Evolutionary conservation across 768 basidiomycete species (phyloP).

Genomic region (Phaeotremella fagi): DNA sequence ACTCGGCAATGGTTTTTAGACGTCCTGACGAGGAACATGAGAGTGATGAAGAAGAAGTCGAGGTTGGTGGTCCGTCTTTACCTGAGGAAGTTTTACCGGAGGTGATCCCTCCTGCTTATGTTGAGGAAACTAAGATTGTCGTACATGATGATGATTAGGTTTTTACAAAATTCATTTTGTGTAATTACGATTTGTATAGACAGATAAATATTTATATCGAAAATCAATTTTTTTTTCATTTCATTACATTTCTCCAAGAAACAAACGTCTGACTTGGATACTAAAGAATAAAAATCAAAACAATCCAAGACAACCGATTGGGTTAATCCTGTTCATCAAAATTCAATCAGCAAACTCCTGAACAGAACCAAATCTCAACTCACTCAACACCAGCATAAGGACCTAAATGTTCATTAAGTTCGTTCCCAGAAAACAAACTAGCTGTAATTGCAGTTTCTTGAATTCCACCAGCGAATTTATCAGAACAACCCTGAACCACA

Average conservation of each 20-base stretch:
- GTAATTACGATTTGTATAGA: too few species aligned
- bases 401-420: constrained; percentile 1
- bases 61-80: constrained; percentile 11
- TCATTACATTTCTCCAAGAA: too few species aligned
- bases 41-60: constrained; percentile 43
- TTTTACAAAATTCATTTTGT: neutral
- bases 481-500: neutral
- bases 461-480: neutral
- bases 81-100: constrained; percentile 2
- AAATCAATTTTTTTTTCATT: too few species aligned
- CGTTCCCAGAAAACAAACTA: neutral
- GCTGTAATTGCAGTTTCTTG: neutral
- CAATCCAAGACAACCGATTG: too few species aligned
- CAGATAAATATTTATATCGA: too few species aligned
- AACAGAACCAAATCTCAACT: too few species aligned
- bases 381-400: constrained; percentile 4
- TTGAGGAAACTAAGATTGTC: constrained; percentile 42
- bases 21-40: constrained; percentile 53
- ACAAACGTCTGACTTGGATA: too few species aligned
- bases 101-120: constrained; percentile 18
- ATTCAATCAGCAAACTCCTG: too few species aligned
- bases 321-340: too few species aligned
- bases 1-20: constrained; percentile 60
- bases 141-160: constrained; percentile 50
- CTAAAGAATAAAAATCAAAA: too few species aligned